Conservation (phyloP, 2,329 filamentous ascomycete genomes). For the Paecilomyces variotii region DNA sequence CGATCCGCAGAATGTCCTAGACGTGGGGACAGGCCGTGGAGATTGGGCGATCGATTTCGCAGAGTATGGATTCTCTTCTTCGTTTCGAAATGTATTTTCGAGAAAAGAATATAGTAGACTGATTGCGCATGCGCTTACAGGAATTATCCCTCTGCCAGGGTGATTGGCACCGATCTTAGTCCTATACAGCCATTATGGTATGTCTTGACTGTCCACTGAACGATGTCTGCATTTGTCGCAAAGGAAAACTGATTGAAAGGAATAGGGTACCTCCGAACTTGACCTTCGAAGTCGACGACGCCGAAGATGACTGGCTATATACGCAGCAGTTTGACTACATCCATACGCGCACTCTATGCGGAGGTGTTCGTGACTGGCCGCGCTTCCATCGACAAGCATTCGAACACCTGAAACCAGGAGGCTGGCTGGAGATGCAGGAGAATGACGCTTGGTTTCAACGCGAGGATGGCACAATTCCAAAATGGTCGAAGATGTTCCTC, state of each 20-base stretch:
- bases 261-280: slow-evolving; percentile 16
- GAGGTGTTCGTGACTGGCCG: slow-evolving; percentile 11
- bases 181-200: slow-evolving; percentile 11
- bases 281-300: slow-evolving; percentile 16
- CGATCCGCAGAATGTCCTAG: slow-evolving; percentile 6
- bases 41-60: slow-evolving; percentile 8
- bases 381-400: slow-evolving; percentile 10
- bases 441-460: slow-evolving; percentile 35
- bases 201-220: background rate
- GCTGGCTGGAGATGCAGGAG: slow-evolving; percentile 44
- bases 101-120: background rate
- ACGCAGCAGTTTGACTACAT: slow-evolving; percentile 15
- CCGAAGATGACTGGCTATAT: slow-evolving; percentile 16
- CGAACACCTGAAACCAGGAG: slow-evolving; percentile 37
- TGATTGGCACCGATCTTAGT: slow-evolving; percentile 10
- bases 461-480: slow-evolving; percentile 30
- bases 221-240: background rate
- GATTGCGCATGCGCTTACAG: background rate
- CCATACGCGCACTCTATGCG: slow-evolving; percentile 12
- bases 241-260: background rate
- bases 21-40: slow-evolving; percentile 10
- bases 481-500: slow-evolving; percentile 21
- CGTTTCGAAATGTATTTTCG: background rate
- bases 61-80: background rate
- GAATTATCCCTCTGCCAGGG: slow-evolving; percentile 1